These are phyloP conservation scores for Talaromyces islandicus DNA, from an alignment of 2,329 filamentous ascomycete species.

Conservation along the genomic window DNA sequence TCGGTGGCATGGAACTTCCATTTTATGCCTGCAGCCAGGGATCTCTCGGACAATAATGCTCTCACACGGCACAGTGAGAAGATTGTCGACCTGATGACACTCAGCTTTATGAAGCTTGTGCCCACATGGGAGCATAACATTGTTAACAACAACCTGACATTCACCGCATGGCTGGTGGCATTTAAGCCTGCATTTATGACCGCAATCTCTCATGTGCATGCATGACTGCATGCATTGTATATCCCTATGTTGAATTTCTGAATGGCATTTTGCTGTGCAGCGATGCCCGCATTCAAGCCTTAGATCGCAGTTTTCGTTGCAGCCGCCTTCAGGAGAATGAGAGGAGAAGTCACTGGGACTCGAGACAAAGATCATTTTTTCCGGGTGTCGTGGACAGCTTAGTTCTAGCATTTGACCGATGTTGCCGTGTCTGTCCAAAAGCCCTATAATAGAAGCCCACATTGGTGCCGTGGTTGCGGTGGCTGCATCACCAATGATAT, in stretches of 20 bases:
- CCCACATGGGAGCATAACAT: not conserved
- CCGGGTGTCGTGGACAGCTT: not conserved
- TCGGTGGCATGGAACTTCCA: not conserved
- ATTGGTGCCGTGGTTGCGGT: conserved; percentile 11
- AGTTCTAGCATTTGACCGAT: not conserved
- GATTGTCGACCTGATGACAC: not conserved
- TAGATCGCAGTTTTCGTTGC: not conserved
- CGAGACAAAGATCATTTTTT: not conserved
- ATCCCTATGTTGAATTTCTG: not conserved
- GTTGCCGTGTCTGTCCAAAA: not conserved
- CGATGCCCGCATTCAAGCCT: not conserved
- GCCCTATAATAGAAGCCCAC: conserved; percentile 10
- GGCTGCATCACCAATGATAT: conserved; percentile 13
- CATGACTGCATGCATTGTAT: not conserved
- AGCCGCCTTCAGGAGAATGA: not conserved
- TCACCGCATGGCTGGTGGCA: not conserved
- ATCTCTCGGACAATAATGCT: not conserved
- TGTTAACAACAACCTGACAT: not conserved
- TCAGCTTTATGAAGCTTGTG: not conserved
- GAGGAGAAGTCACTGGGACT: not conserved
- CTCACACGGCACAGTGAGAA: not conserved
- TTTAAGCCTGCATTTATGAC: not conserved
- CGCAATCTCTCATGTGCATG: not conserved
- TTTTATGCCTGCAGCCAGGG: not conserved
- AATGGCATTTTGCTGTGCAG: not conserved